phyloP scores from a whole-genome alignment of 148 eudicot species.

The Suaeda aralocaspica region DNA sequence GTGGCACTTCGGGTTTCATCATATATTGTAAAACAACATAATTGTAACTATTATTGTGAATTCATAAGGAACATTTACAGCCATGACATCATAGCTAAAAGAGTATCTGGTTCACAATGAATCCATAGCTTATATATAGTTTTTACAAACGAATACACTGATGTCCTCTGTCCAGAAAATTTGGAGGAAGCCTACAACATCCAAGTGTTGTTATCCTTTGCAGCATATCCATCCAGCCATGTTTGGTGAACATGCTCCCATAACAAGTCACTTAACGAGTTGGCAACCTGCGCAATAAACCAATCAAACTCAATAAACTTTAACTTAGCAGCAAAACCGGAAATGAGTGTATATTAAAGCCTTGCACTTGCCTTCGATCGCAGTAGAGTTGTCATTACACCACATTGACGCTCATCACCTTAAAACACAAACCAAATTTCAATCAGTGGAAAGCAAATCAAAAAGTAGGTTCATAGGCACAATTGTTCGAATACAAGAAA shows the following conservation, averaged over 20 bases:
- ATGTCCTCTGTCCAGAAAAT: not conserved
- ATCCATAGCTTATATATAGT: not conserved
- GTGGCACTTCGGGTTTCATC: no score
- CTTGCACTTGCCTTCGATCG: constrained; percentile 43
- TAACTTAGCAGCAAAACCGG: not conserved
- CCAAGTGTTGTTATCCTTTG: constrained; percentile 41
- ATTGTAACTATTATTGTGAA: no score
- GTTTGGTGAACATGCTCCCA: constrained; percentile 80
- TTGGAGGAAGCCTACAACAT: constrained; percentile 29
- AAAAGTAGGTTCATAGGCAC: no score
- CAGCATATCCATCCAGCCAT: constrained; percentile 41
- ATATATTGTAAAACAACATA: no score
- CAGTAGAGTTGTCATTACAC: constrained; percentile 39
- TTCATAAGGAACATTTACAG: no score
- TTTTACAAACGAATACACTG: constrained; percentile 5
- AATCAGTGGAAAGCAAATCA: not conserved
- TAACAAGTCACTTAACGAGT: constrained; percentile 41
- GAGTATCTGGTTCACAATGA: not conserved
- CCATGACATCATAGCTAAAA: constrained; percentile 8
- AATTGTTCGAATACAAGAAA: no score
- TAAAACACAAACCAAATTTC: constrained; percentile 1
- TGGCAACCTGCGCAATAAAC: constrained; percentile 37
- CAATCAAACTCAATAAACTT: constrained; percentile 4
- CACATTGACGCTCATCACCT: constrained; percentile 50
- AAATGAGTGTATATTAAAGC: constrained; percentile 4